Evolutionary conservation across 306 rosid species (phyloP), one percentile per base, ranked within the genome.

Genomic region (Dryas drummondii): DNA sequence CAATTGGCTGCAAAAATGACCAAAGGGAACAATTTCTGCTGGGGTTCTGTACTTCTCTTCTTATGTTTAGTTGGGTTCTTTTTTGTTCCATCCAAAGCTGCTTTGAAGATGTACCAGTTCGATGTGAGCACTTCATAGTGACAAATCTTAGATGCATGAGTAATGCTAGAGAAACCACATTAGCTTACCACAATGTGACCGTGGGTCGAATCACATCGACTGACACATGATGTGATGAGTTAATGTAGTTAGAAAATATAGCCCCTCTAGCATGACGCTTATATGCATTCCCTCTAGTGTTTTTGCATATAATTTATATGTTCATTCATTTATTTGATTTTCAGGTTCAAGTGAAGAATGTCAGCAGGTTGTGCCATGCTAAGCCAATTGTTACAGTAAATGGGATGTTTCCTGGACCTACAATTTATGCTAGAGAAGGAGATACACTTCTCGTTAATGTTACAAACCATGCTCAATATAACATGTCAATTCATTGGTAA

Each of bases 401-500:
- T 52, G 85, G 85, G 65, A 68, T 70, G 85, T 82, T 73, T 44
- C 85, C 85, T 5, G 82, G 85, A 32, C 85, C 85, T 13, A 68
- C 85, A 26, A 50, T 82, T 49, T 82, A 82, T 49, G 85, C 65
- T 58, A 78, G 79, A 55, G 82, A 73, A 54, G 82, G 85, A 66
- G 82, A 82, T 42, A 82, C 72, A 59, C 55, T 82, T 72, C 75
- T 72, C 1, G 40, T 82, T 8, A 82, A 82, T 37, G 85, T 82
- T 6, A 72, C 76, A 7, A 82, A 82, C 63, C 54, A 60, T 66
- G 85, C 78, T 5, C 67, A 72, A 72, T 82, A 82, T 53, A 77
- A 81, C 75, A 66, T 81, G 78, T 81, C 85, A 2, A 81, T 82
- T 68, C 85, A 82, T 51, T 82, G 85, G 85, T 82, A 81, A 26